phyloP scores from a whole-genome alignment of 768 basidiomycete species.

The Rhizopogon sp. region DNA sequence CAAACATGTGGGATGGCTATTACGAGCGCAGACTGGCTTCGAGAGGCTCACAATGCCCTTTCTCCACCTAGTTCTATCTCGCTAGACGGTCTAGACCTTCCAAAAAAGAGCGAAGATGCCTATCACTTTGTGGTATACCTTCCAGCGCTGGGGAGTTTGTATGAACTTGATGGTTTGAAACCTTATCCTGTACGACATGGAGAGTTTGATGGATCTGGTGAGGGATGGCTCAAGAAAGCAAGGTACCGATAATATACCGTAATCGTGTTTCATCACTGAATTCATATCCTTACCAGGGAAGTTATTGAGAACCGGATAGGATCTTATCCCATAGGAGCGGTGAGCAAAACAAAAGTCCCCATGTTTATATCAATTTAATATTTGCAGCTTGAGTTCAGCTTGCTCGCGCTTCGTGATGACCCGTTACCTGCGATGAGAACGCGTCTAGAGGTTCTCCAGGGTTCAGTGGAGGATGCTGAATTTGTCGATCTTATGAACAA shows the following conservation, averaged over 20 bases:
- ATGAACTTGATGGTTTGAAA: slow-evolving; percentile 93
- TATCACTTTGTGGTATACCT: slow-evolving; percentile 97
- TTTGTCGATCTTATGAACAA: slow-evolving; percentile 51
- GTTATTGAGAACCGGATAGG: slow-evolving; percentile 86
- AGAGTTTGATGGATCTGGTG: slow-evolving; percentile 55
- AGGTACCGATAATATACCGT: slow-evolving; percentile 39
- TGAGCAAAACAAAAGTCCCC: slow-evolving; percentile 32
- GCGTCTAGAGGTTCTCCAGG: slow-evolving; percentile 48
- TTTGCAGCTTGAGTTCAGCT: slow-evolving; percentile 81
- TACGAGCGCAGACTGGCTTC: slow-evolving; percentile 75
- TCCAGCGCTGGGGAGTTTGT: slow-evolving; percentile 76
- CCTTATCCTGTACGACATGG: slow-evolving; percentile 77
- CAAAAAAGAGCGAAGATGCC: slow-evolving; percentile 71
- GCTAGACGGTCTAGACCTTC: slow-evolving; percentile 74
- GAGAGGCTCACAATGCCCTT: slow-evolving; percentile 88
- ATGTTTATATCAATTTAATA: slow-evolving; percentile 6
- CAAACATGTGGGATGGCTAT: slow-evolving; percentile 78
- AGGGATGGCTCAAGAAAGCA: slow-evolving; percentile 82
- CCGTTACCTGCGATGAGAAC: slow-evolving; percentile 65
- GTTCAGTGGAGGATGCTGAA: slow-evolving; percentile 34
- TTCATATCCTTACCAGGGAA: slow-evolving; percentile 41
- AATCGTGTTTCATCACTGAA: slow-evolving; percentile 9
- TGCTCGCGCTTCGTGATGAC: slow-evolving; percentile 82
- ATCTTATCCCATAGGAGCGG: slow-evolving; percentile 85
- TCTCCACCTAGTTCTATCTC: slow-evolving; percentile 88